A percentile compares a stretch with the other conserved stretches of the same genome.
Evolutionary conservation across 768 basidiomycete genomes (phyloP).

Genomic region (Lepiota venenata): DNA sequence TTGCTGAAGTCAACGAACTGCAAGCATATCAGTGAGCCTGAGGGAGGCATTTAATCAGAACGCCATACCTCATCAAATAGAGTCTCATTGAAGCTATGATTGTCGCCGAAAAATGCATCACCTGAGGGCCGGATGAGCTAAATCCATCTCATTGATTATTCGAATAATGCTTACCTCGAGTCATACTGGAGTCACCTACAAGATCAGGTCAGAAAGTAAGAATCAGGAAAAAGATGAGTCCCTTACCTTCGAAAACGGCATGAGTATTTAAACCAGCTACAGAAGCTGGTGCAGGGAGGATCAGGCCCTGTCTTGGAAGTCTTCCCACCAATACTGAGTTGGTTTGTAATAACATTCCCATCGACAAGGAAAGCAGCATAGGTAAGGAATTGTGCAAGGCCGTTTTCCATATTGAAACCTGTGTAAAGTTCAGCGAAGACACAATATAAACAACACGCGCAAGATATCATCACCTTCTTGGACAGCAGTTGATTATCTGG

Average conservation of each 20-base stretch:
- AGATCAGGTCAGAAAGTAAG: too few species aligned
- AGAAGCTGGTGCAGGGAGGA: constrained; percentile 16
- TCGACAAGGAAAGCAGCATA: constrained; percentile 16
- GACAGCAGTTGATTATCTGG: constrained; percentile 15
- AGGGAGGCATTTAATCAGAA: background rate
- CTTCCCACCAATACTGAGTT: constrained; percentile 17
- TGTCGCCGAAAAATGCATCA: constrained; percentile 19
- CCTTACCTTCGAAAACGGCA: constrained; percentile 14
- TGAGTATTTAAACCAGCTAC: constrained; percentile 18
- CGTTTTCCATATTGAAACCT: constrained; percentile 18
- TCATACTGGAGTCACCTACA: constrained; percentile 11
- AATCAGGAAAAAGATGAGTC: too few species aligned
- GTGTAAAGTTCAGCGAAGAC: background rate
- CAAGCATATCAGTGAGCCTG: background rate
- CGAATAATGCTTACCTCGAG: constrained; percentile 4
- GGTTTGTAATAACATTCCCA: constrained; percentile 14
- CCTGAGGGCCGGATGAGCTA: background rate
- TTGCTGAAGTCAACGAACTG: constrained; percentile 19
- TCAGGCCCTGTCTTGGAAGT: constrained; percentile 13
- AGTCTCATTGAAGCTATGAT: constrained; percentile 19
- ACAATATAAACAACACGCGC: background rate
- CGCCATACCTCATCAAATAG: constrained; percentile 15
- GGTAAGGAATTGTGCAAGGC: constrained; percentile 14
- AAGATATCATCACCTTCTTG: constrained; percentile 12
- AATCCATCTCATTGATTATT: background rate